Evolutionary conservation across 2,329 filamentous ascomycete species (phyloP).

Genomic region (Cordyceps pruinosa): DNA sequence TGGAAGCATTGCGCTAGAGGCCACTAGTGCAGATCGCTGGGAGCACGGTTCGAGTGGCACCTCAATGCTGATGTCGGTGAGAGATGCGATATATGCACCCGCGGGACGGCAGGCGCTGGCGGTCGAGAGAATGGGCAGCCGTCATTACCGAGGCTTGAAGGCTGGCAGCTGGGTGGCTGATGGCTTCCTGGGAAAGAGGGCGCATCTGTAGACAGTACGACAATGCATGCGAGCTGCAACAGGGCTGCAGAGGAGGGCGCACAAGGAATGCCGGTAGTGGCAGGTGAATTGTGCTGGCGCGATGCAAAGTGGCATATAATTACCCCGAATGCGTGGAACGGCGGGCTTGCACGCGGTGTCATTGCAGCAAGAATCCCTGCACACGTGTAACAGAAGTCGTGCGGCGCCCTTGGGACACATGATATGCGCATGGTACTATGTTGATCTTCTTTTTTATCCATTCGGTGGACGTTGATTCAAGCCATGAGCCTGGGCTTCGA

Average conservation of each 20-base stretch:
- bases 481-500: background rate
- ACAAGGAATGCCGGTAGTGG: background rate
- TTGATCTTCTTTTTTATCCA: background rate
- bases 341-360: background rate
- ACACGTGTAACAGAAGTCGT: background rate
- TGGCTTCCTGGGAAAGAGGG: background rate
- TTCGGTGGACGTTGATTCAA: background rate
- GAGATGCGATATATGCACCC: background rate
- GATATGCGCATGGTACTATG: background rate
- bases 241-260: slow-evolving; percentile 1
- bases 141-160: slow-evolving; percentile 1
- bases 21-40: slow-evolving; percentile 1
- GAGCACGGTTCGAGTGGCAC: background rate
- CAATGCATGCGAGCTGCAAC: slow-evolving; percentile 1
- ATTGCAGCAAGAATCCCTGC: background rate
- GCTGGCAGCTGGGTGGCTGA: background rate
- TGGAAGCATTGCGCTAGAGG: background rate
- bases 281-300: background rate
- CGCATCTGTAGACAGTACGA: background rate
- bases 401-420: background rate
- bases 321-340: slow-evolving; percentile 3
- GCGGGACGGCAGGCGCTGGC: background rate
- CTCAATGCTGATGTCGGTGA: slow-evolving; percentile 3
- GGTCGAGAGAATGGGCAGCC: background rate
- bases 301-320: background rate